phyloP scores from a whole-genome alignment of 805 yeast species.

The Brettanomyces nanus region DNA sequence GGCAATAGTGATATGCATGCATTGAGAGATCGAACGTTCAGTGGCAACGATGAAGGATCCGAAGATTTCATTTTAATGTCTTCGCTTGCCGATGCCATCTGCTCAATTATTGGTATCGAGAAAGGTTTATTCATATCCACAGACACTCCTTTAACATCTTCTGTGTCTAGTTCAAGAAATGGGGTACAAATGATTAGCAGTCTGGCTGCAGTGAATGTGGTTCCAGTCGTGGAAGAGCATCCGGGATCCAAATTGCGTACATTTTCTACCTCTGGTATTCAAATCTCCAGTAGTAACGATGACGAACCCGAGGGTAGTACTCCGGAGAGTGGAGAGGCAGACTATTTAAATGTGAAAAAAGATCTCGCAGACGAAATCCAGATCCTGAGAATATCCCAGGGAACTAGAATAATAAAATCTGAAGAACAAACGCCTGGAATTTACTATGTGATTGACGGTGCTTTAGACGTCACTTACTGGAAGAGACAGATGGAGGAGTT shows the following conservation, averaged over 20 bases:
- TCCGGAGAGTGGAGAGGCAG: constrained; percentile 18
- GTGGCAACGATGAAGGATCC: constrained; percentile 55
- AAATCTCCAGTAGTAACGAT: background rate
- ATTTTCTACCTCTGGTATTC: constrained; percentile 17
- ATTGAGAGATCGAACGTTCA: constrained; percentile 32
- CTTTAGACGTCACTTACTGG: constrained; percentile 52
- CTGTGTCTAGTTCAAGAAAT: constrained; percentile 16
- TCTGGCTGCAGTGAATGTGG: constrained; percentile 4
- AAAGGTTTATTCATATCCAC: constrained; percentile 15
- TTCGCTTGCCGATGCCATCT: constrained; percentile 65
- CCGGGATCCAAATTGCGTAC: constrained; percentile 11
- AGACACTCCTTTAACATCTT: constrained; percentile 11
- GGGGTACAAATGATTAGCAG: constrained; percentile 9
- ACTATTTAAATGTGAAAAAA: constrained; percentile 42
- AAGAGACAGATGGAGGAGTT: constrained; percentile 16
- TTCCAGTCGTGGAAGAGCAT: background rate
- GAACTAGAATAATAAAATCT: constrained; percentile 51
- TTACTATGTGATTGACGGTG: constrained; percentile 73
- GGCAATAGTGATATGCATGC: constrained; percentile 17
- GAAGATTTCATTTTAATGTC: constrained; percentile 57
- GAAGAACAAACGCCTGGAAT: constrained; percentile 66
- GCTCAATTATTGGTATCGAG: constrained; percentile 58
- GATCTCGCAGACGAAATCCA: constrained; percentile 57
- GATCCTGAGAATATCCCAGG: constrained; percentile 44
- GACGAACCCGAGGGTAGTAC: constrained; percentile 12